Conservation (phyloP, 139 green algal genomes). For the Choricystis sp. region DNA sequence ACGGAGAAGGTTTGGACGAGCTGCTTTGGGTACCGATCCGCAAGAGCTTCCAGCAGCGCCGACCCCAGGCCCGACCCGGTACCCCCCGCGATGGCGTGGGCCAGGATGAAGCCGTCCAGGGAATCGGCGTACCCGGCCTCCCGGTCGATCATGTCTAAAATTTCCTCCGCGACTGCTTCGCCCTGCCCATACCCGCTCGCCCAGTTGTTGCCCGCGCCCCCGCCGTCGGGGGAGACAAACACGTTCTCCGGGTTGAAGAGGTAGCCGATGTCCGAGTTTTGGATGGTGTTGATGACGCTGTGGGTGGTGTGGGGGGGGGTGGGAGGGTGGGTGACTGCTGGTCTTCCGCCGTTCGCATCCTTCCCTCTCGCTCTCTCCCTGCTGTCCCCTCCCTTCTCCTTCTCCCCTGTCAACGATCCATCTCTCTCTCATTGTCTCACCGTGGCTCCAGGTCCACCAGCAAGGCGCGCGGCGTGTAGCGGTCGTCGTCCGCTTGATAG, state of each 20-base stretch:
- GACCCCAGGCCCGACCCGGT: slow-evolving; percentile 93
- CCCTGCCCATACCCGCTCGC: slow-evolving; percentile 85
- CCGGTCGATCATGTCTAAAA: slow-evolving; percentile 98
- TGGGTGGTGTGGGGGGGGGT: too few species aligned
- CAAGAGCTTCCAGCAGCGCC: slow-evolving; percentile 92
- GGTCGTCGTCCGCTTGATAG: slow-evolving; percentile 98
- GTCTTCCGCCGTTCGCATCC: background rate
- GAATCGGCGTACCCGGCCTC: slow-evolving; percentile 94
- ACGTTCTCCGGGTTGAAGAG: slow-evolving; percentile 99
- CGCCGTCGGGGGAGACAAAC: slow-evolving; percentile 83
- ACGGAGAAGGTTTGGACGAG: slow-evolving; percentile 90
- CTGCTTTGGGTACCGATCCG: slow-evolving; percentile 88
- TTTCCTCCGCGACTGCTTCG: slow-evolving; percentile 74
- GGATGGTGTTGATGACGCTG: slow-evolving; percentile 10
- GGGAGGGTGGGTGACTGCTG: too few species aligned
- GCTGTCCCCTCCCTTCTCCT: too few species aligned
- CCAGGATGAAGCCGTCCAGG: slow-evolving; percentile 93
- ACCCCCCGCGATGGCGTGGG: slow-evolving; percentile 93
- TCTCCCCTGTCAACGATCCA: too few species aligned
- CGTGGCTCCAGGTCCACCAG: slow-evolving; percentile 92
- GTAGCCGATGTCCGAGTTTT: slow-evolving; percentile 79
- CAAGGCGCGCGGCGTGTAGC: slow-evolving; percentile 89
- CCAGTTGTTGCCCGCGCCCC: slow-evolving; percentile 98
- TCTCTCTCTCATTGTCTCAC: slow-evolving; percentile 18
- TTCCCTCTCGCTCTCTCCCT: too few species aligned